Percentiles rank a stretch among this genome's conserved stretches.
Conservation (phyloP, 495 filamentous ascomycete genomes). For the Glonium stellatum region DNA sequence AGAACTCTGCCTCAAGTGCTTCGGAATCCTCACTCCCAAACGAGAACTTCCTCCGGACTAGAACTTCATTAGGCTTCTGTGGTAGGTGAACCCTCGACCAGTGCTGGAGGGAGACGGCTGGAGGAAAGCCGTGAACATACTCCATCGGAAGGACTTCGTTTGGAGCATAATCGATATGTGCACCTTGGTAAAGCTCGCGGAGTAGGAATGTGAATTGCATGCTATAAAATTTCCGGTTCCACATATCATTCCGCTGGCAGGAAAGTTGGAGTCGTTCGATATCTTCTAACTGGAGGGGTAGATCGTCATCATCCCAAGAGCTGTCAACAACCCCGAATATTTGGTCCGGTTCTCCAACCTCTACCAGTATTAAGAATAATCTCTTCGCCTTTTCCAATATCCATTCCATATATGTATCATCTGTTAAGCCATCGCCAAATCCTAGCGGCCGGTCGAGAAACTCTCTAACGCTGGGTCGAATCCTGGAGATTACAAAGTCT, state of each 20-base stretch:
- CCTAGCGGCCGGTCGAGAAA: constrained; percentile 61
- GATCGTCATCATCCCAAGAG: constrained; percentile 81
- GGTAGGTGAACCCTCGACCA: constrained; percentile 65
- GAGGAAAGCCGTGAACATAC: constrained; percentile 51
- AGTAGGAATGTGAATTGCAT: constrained; percentile 78
- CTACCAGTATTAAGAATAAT: constrained; percentile 75
- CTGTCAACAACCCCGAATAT: constrained; percentile 82
- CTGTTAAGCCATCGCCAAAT: constrained; percentile 85
- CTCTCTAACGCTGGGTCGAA: constrained; percentile 56
- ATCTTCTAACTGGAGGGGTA: constrained; percentile 69
- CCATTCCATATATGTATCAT: constrained; percentile 89
- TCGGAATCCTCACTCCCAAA: constrained; percentile 45
- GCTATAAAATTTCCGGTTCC: constrained; percentile 69
- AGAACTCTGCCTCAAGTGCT: constrained; percentile 58
- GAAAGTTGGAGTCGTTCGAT: constrained; percentile 62
- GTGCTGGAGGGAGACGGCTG: constrained; percentile 42
- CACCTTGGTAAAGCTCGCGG: constrained; percentile 60
- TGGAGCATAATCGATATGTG: constrained; percentile 64
- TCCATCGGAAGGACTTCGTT: constrained; percentile 78
- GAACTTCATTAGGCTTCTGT: constrained; percentile 50
- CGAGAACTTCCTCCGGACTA: constrained; percentile 64
- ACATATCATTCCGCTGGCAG: constrained; percentile 49
- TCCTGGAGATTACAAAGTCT: constrained; percentile 60
- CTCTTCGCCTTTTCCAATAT: constrained; percentile 71
- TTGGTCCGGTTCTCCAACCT: constrained; percentile 72